These are phyloP conservation scores for Cercospora brassicicola DNA, from an alignment of 2,329 filamentous ascomycete species.

Conservation along the genomic window DNA sequence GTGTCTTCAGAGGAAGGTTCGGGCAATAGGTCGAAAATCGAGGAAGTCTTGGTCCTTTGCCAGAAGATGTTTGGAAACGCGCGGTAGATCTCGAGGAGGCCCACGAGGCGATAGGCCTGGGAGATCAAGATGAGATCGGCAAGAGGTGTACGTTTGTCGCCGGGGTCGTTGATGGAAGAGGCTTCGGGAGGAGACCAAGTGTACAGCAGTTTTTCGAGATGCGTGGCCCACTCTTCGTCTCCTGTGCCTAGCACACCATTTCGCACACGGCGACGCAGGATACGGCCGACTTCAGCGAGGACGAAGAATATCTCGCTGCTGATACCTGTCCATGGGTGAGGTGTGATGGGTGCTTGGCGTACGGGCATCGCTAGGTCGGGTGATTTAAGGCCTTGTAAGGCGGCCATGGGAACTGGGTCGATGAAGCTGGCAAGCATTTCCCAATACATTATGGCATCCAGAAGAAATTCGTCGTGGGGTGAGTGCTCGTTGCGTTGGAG, in stretches of 20 bases:
- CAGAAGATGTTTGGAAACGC: constrained; percentile 47
- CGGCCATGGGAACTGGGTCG: constrained; percentile 32
- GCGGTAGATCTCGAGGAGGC: constrained; percentile 56
- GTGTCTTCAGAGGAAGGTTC: not conserved
- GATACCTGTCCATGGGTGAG: constrained; percentile 54
- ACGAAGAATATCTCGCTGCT: constrained; percentile 48
- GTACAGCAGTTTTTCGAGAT: constrained; percentile 52
- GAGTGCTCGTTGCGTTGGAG: constrained; percentile 40
- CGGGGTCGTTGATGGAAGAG: constrained; percentile 52
- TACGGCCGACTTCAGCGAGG: constrained; percentile 49
- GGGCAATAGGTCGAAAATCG: not conserved
- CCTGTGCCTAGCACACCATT: constrained; percentile 21
- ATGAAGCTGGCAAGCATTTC: constrained; percentile 61
- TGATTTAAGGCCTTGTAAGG: constrained; percentile 42
- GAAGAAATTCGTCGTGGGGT: constrained; percentile 48
- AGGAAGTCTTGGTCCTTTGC: not conserved
- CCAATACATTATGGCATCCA: constrained; percentile 59
- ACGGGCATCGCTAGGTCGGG: constrained; percentile 27
- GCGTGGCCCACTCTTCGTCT: constrained; percentile 41
- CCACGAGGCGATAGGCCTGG: constrained; percentile 55
- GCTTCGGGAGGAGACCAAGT: constrained; percentile 49
- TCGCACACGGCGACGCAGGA: constrained; percentile 26
- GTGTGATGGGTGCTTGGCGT: constrained; percentile 38
- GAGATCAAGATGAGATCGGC: constrained; percentile 56
- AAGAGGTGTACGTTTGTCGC: constrained; percentile 55